phyloP scores from a whole-genome alignment of 805 yeast species.

The Barnettozyma sp. region DNA sequence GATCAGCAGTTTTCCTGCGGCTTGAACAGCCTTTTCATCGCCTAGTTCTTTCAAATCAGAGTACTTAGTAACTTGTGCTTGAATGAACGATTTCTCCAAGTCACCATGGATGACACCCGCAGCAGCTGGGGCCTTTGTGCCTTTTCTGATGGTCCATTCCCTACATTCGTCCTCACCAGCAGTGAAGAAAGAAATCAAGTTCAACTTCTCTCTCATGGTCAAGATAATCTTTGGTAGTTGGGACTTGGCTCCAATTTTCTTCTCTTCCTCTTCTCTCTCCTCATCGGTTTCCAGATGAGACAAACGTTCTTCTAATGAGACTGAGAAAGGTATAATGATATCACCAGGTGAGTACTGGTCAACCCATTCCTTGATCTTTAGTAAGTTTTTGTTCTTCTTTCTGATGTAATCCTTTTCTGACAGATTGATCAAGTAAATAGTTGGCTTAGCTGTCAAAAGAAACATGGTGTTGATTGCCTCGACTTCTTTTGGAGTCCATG shows the following conservation, averaged over 20 bases:
- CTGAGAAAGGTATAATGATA: conserved; percentile 87
- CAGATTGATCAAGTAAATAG: conserved; percentile 85
- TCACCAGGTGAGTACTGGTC: conserved; percentile 83
- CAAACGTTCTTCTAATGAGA: conserved; percentile 85
- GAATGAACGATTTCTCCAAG: conserved; percentile 87
- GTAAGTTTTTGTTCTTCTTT: conserved; percentile 81
- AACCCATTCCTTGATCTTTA: conserved; percentile 85
- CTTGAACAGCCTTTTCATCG: conserved; percentile 76
- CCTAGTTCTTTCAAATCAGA: conserved; percentile 67
- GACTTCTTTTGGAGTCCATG: conserved; percentile 88
- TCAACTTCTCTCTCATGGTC: conserved; percentile 80
- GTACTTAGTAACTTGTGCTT: conserved; percentile 88
- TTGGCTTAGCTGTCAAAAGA: conserved; percentile 90
- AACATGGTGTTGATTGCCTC: conserved; percentile 82
- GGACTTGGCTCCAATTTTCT: conserved; percentile 63
- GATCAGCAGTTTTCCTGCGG: conserved; percentile 81
- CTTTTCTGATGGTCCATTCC: conserved; percentile 94
- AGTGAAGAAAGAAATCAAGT: conserved; percentile 90
- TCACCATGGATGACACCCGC: conserved; percentile 98
- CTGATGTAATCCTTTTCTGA: conserved; percentile 83
- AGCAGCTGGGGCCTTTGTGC: conserved; percentile 95
- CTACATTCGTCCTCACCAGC: conserved; percentile 95
- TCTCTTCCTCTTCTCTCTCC: conserved; percentile 70
- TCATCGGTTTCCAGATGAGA: conserved; percentile 82
- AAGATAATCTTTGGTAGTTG: conserved; percentile 83